Evolutionary conservation across 1,139 yeast species (phyloP).

Genomic region (Torulaspora pretoriensis): DNA sequence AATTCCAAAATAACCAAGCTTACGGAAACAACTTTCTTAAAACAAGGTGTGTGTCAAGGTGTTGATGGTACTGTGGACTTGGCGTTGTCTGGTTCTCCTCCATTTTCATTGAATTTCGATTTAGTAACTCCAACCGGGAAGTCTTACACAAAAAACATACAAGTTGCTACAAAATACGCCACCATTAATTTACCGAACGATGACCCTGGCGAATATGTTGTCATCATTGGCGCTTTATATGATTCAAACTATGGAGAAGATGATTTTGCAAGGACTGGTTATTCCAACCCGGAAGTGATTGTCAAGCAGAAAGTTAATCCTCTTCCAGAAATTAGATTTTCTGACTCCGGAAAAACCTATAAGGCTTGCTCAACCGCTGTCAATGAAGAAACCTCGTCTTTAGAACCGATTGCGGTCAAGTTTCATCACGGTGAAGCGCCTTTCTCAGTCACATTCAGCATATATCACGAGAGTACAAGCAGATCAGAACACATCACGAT

Average conservation of each 20-base stretch:
- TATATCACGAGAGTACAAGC: slow-evolving; percentile 53
- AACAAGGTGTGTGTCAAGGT: slow-evolving; percentile 45
- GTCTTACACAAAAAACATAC: slow-evolving; percentile 38
- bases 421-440: slow-evolving; percentile 60
- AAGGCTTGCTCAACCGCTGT: slow-evolving; percentile 58
- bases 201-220: slow-evolving; percentile 56
- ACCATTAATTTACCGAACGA: slow-evolving; percentile 43
- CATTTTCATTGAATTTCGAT: slow-evolving; percentile 69
- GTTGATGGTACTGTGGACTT: slow-evolving; percentile 50
- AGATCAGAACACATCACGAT: slow-evolving; percentile 41
- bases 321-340: slow-evolving; percentile 56
- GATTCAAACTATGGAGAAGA: slow-evolving; percentile 61
- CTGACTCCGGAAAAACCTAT: slow-evolving; percentile 44
- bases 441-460: slow-evolving; percentile 49
- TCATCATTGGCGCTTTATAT: slow-evolving; percentile 56
- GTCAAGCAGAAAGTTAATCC: slow-evolving; percentile 59
- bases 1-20: slow-evolving; percentile 32
- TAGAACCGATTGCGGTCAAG: slow-evolving; percentile 54
- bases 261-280: slow-evolving; percentile 37
- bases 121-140: slow-evolving; percentile 57
- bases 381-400: slow-evolving; percentile 27
- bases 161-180: slow-evolving; percentile 50
- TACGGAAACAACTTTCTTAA: slow-evolving; percentile 28
- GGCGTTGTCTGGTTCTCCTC: slow-evolving; percentile 57
- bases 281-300: slow-evolving; percentile 38